Conservation (phyloP, 139 green algal genomes). For the Chlamydomonas schloesseri region DNA sequence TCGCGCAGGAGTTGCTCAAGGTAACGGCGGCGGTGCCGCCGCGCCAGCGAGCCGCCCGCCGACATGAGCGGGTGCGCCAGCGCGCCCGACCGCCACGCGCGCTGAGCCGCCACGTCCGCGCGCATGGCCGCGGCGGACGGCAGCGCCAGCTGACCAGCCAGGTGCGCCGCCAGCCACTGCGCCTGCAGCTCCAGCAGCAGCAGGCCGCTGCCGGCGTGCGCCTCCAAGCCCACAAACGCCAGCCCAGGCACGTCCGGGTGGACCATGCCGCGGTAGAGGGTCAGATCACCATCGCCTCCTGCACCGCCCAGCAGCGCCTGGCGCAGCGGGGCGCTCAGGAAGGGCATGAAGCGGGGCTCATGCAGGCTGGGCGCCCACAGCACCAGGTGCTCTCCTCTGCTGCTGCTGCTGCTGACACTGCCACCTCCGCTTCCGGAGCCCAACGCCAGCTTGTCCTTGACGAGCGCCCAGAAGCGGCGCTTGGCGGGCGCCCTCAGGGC, state of each 20-base stretch:
- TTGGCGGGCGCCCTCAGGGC: slow-evolving; percentile 14
- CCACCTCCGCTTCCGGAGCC: background rate
- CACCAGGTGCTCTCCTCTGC: background rate
- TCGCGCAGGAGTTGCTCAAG: slow-evolving; percentile 2
- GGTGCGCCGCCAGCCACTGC: slow-evolving; percentile 29
- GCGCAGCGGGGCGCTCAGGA: background rate
- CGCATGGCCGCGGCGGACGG: background rate
- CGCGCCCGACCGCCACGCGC: background rate
- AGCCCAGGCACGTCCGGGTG: slow-evolving; percentile 27
- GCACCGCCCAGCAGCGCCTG: background rate
- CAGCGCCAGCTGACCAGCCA: background rate
- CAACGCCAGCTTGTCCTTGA: background rate
- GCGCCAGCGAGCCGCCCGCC: background rate
- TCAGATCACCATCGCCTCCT: background rate
- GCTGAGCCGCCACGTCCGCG: background rate
- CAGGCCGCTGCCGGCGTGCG: background rate
- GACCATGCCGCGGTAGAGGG: slow-evolving; percentile 9
- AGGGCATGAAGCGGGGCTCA: slow-evolving; percentile 34
- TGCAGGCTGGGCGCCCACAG: slow-evolving; percentile 26
- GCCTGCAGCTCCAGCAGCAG: slow-evolving; percentile 36
- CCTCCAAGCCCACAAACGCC: slow-evolving; percentile 21
- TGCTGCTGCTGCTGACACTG: background rate
- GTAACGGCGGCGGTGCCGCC: background rate
- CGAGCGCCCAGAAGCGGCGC: slow-evolving; percentile 25
- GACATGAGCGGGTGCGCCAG: slow-evolving; percentile 11